Evolutionary conservation across 306 rosid species (phyloP).

Genomic region (Mimosa bimucronata): DNA sequence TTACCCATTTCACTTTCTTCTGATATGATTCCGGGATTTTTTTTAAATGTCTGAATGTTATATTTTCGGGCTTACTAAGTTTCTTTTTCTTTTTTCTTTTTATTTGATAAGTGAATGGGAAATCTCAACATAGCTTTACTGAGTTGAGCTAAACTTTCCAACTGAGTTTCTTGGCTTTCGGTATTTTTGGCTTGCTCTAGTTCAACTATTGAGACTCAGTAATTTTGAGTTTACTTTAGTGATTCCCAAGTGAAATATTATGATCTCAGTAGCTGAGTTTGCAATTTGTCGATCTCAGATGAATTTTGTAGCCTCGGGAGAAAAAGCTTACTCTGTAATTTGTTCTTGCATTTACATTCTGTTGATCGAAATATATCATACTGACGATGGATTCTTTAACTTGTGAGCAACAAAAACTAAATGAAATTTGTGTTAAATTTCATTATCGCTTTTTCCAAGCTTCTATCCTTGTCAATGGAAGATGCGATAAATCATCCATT

Average conservation of each 20-base stretch:
- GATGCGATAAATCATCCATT: constrained; percentile 32
- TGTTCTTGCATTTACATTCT: background rate
- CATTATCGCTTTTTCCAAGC: constrained; percentile 4
- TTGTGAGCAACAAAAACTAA: background rate
- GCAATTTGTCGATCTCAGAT: background rate
- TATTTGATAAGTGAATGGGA: background rate
- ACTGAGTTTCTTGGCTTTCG: background rate
- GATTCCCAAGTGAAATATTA: too few species aligned
- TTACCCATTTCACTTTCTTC: background rate
- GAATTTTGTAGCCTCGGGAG: background rate
- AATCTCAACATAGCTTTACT: background rate
- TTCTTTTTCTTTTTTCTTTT: background rate
- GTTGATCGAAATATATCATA: background rate
- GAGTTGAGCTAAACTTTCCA: background rate
- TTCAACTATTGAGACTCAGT: background rate
- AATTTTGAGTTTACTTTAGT: background rate
- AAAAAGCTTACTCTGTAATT: background rate
- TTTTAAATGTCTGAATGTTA: background rate
- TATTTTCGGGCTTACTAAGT: background rate
- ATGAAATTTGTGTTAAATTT: background rate
- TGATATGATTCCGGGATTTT: background rate
- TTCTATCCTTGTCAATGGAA: constrained; percentile 31
- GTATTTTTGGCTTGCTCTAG: background rate
- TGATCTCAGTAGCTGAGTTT: background rate
- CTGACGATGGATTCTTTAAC: background rate